Evolutionary conservation across 1,284 basidiomycete genomes (phyloP), one percentile per base, ranked within the genome.

Genomic region (Cryptococcus sp.): DNA sequence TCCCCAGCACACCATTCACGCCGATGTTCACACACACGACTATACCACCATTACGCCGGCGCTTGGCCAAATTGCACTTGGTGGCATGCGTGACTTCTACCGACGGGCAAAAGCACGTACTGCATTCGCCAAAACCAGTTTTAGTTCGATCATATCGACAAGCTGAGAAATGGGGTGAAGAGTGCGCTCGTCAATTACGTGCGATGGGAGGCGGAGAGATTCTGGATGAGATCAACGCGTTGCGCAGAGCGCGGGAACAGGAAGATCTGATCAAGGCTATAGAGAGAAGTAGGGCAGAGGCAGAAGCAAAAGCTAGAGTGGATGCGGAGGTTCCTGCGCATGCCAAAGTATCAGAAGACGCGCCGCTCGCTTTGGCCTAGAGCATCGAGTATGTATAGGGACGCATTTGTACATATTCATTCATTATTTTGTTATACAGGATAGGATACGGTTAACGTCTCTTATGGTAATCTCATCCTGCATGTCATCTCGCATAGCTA

Each of bases 41-140:
- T 46, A 68, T 63, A 47, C 64, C 62, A 6, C 54, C 61, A 15
- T 50, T 72, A 13, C 57, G 59, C 29, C 34, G 53, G 22, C 67
- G 74, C 34, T 43, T 55, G 4, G 81, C 79, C 37, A 70, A 69
- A n/a, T 78, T 94, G 63, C 83, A 80, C 41, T 77, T 94, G 43
- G 85, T 85, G 3, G 89, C 88, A 0, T 88, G 88, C 55, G 89
- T 95, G 17, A 95, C 93, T 0, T 84, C 87, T 17, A 79, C 93
- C 17, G 83, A 87, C 63, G 93, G 92, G 0, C 74, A 70, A 37
- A 75, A 76, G 41, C 89, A 93, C 67, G 86, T 94, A 48, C 81
- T 90, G 66, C 82, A 87, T 67, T 83, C 83, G 6, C 66, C 89
- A 46, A 80, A 79, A 57, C 82, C 83, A 48, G 78, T 75, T n/a